phyloP scores from a whole-genome alignment of 129 eudicot genomes.

The Artemisia argyi region DNA sequence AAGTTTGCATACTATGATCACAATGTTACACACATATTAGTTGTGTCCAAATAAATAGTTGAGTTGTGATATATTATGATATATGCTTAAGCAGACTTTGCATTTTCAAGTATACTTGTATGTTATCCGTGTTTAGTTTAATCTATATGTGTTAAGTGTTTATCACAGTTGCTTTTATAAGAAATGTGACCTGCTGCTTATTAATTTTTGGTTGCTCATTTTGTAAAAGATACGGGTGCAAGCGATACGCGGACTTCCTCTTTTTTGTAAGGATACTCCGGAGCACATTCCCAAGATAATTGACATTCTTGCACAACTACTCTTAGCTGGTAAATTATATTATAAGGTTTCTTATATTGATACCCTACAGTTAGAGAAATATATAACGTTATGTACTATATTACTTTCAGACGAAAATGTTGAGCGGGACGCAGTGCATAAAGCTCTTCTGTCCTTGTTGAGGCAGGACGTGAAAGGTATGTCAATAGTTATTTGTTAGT shows the following conservation, averaged over 20 bases:
- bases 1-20: too few relatives aligned
- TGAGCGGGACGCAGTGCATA: conserved; percentile 95
- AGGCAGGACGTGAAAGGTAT: conserved; percentile 93
- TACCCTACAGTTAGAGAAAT: background rate
- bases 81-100: too few relatives aligned
- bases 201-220: conserved; percentile 12
- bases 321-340: conserved; percentile 67
- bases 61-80: too few relatives aligned
- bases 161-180: background rate
- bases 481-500: background rate
- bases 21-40: too few relatives aligned
- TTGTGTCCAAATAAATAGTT: too few relatives aligned
- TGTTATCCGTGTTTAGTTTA: background rate
- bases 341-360: background rate
- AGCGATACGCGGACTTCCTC: conserved; percentile 97
- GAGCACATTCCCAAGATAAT: conserved; percentile 89
- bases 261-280: conserved; percentile 94
- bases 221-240: conserved; percentile 60
- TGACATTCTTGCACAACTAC: conserved; percentile 94
- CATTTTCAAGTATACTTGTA: background rate
- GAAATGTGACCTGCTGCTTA: conserved; percentile 16
- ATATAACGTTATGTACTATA: conserved; percentile 23
- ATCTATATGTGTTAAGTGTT: background rate
- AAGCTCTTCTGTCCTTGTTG: conserved; percentile 85
- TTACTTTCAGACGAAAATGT: conserved; percentile 74